These are phyloP conservation scores for Streptanthus diversifolius DNA, from an alignment of 345 rosid species.

Conservation along the genomic window DNA sequence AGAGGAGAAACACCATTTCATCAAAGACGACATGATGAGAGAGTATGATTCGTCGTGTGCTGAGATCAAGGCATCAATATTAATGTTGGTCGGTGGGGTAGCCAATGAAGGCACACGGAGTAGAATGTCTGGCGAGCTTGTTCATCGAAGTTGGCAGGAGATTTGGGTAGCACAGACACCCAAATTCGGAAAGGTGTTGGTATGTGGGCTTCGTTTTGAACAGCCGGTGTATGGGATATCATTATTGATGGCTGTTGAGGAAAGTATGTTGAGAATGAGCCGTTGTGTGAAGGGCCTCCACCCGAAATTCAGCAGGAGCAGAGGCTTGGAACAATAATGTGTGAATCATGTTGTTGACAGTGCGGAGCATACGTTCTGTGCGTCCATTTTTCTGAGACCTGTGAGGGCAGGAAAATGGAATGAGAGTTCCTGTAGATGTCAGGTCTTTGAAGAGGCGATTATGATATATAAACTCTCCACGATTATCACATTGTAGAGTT, in stretches of 20 bases:
- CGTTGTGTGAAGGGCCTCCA: background rate
- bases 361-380: no score
- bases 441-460: no score
- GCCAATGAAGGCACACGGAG: background rate
- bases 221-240: background rate
- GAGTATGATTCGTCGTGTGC: background rate
- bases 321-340: fast-evolving
- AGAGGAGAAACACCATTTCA: no score
- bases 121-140: background rate
- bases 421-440: no score
- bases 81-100: background rate
- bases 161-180: background rate
- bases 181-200: background rate
- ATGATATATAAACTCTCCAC: no score
- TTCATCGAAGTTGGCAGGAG: fast-evolving
- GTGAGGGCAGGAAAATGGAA: no score
- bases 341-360: no score
- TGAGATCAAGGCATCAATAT: background rate
- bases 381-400: no score
- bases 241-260: background rate
- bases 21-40: background rate
- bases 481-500: no score
- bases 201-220: background rate
- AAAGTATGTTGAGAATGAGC: background rate
- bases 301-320: background rate